Percentiles rank a stretch among this genome's conserved stretches.
Conservation (phyloP, 164 flowering plant genomes). For the Vitis riparia region DNA sequence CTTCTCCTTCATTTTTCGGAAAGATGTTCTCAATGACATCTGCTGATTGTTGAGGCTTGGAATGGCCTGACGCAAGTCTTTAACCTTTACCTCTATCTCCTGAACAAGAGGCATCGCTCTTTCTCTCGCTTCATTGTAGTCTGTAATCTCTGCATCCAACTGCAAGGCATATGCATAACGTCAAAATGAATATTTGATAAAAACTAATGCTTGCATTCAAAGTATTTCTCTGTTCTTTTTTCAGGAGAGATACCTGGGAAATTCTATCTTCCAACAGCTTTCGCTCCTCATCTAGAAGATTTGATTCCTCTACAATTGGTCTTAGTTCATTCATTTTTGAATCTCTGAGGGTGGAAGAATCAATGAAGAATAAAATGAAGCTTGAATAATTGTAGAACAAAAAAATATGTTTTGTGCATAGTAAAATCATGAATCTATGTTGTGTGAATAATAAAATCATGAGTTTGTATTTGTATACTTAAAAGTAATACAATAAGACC, state of each 20-base stretch:
- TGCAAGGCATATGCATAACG: conserved; percentile 26
- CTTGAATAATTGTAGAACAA: background rate
- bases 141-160: conserved; percentile 65
- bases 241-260: conserved; percentile 46
- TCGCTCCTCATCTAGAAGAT: conserved; percentile 40
- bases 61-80: conserved; percentile 64
- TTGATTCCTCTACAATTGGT: conserved; percentile 46
- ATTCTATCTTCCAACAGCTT: conserved; percentile 51
- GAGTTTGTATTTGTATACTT: no score
- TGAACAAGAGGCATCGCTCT: conserved; percentile 68
- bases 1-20: conserved; percentile 60
- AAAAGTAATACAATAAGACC: no score
- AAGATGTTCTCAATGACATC: conserved; percentile 53
- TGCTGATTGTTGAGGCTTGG: conserved; percentile 74
- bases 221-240: background rate
- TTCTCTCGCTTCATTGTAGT: conserved; percentile 52
- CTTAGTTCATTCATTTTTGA: conserved; percentile 47
- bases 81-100: conserved; percentile 63
- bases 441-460: no score
- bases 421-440: no score
- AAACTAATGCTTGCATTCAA: background rate
- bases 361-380: background rate
- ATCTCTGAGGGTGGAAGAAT: conserved; percentile 34
- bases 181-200: background rate
- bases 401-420: background rate